Conservation (phyloP, 805 yeast species). For the Sugiyamaella marilandica region DNA sequence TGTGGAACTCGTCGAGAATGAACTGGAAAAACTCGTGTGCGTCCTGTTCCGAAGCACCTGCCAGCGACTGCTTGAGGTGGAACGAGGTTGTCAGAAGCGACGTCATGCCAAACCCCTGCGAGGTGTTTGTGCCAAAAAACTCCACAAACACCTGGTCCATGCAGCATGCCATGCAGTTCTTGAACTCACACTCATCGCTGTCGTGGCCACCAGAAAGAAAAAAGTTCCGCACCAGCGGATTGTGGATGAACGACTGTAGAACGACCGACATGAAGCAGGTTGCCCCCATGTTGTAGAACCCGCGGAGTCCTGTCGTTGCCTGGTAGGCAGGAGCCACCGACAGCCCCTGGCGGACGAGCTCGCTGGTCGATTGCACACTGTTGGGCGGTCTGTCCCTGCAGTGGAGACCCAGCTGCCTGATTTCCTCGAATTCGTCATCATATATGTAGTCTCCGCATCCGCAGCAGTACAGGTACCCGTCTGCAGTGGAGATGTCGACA, state of each 20-base stretch:
- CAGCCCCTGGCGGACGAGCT: slow-evolving; percentile 5
- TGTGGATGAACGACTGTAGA: slow-evolving; percentile 84
- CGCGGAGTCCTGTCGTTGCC: slow-evolving; percentile 75
- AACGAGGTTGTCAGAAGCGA: slow-evolving; percentile 79
- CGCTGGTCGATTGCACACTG: background rate
- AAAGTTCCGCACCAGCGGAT: slow-evolving; percentile 76
- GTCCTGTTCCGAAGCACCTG: slow-evolving; percentile 96
- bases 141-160: slow-evolving; percentile 72
- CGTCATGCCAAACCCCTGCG: slow-evolving; percentile 76
- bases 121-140: slow-evolving; percentile 59
- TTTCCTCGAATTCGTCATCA: slow-evolving; percentile 53
- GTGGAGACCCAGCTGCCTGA: slow-evolving; percentile 32
- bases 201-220: slow-evolving; percentile 73
- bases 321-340: slow-evolving; percentile 40
- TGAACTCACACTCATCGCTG: slow-evolving; percentile 40
- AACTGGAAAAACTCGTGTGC: slow-evolving; percentile 98
- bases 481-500: slow-evolving; percentile 50
- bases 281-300: slow-evolving; percentile 91
- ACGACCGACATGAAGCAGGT: slow-evolving; percentile 95
- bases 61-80: slow-evolving; percentile 70
- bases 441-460: slow-evolving; percentile 70
- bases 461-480: slow-evolving; percentile 68
- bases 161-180: slow-evolving; percentile 74
- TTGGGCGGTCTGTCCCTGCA: background rate
- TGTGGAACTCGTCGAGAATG: slow-evolving; percentile 76